Percentiles rank a stretch among this genome's conserved stretches.
Evolutionary conservation across 2,329 filamentous ascomycete genomes (phyloP).

Genomic region (Penicillium paneum): DNA sequence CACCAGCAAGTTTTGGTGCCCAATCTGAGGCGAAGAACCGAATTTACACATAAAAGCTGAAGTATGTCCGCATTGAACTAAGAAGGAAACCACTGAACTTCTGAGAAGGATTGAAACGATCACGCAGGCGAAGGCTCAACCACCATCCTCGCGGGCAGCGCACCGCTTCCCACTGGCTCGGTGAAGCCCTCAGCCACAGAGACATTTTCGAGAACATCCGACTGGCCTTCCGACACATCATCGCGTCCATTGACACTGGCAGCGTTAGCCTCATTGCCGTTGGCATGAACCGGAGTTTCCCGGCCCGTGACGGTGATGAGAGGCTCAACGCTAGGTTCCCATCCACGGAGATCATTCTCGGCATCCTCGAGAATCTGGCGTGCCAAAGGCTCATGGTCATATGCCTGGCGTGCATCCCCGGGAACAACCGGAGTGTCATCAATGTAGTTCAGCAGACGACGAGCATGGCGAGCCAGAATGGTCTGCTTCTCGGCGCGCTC

Average conservation of each 20-base stretch:
- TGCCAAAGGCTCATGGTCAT: constrained; percentile 64
- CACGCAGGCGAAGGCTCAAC: constrained; percentile 10
- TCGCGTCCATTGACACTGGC: not conserved
- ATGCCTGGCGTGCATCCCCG: constrained; percentile 71
- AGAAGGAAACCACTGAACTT: not conserved
- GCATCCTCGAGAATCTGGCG: constrained; percentile 88
- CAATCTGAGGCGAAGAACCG: constrained; percentile 1
- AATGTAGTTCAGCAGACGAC: constrained; percentile 76
- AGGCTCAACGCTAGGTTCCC: constrained; percentile 59
- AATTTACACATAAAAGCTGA: constrained; percentile 12
- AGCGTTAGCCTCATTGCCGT: not conserved
- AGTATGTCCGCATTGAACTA: constrained; percentile 9
- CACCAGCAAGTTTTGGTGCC: constrained; percentile 3
- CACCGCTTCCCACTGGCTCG: constrained; percentile 11
- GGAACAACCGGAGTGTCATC: constrained; percentile 89
- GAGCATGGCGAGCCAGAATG: constrained; percentile 86
- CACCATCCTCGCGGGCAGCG: constrained; percentile 15
- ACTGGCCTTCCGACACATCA: constrained; percentile 6
- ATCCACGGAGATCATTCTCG: constrained; percentile 79
- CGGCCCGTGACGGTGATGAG: constrained; percentile 50
- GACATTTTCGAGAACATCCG: constrained; percentile 5
- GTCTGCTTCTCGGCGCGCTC: constrained; percentile 97
- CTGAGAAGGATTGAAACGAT: not conserved
- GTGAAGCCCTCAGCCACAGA: constrained; percentile 5
- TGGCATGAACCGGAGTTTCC: not conserved